Evolutionary conservation across 768 basidiomycete genomes (phyloP).

Genomic region (Xanthoconium purpureum): DNA sequence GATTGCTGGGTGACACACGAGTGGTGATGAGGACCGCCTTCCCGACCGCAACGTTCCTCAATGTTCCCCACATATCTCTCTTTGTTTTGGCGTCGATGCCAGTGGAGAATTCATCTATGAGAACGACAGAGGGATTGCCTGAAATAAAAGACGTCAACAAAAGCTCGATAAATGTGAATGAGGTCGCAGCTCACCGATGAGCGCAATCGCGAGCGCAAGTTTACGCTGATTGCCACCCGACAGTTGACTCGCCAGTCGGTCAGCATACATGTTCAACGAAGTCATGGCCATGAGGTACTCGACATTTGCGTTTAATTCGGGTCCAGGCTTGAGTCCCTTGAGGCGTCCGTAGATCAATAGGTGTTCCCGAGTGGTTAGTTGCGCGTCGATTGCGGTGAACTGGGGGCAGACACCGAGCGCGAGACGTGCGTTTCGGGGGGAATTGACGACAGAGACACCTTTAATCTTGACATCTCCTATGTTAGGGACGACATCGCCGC

Average conservation of each 20-base stretch:
- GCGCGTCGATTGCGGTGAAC: constrained; percentile 78
- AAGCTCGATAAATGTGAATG: background rate
- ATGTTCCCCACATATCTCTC: constrained; percentile 77
- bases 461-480: constrained; percentile 67
- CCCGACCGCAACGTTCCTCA: constrained; percentile 59
- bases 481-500: constrained; percentile 67
- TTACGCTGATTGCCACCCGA: constrained; percentile 83
- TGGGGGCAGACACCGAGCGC: constrained; percentile 81
- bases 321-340: constrained; percentile 57
- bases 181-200: constrained; percentile 47
- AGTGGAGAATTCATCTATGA: constrained; percentile 83
- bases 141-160: background rate
- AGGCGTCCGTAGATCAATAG: constrained; percentile 67
- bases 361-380: constrained; percentile 77
- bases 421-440: constrained; percentile 61
- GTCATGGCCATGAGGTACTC: constrained; percentile 57
- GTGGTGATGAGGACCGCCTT: constrained; percentile 75
- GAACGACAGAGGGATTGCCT: constrained; percentile 74
- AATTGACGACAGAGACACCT: constrained; percentile 60
- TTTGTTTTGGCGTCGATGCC: constrained; percentile 84
- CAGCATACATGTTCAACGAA: constrained; percentile 56
- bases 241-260: constrained; percentile 69
- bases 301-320: constrained; percentile 52
- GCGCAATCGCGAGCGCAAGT: constrained; percentile 68
- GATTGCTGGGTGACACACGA: constrained; percentile 49